A percentile compares a stretch with the other conserved stretches of the same genome.
Conservation (phyloP, 495 filamentous ascomycete species). For the Hapsidospora chrysogenum region DNA sequence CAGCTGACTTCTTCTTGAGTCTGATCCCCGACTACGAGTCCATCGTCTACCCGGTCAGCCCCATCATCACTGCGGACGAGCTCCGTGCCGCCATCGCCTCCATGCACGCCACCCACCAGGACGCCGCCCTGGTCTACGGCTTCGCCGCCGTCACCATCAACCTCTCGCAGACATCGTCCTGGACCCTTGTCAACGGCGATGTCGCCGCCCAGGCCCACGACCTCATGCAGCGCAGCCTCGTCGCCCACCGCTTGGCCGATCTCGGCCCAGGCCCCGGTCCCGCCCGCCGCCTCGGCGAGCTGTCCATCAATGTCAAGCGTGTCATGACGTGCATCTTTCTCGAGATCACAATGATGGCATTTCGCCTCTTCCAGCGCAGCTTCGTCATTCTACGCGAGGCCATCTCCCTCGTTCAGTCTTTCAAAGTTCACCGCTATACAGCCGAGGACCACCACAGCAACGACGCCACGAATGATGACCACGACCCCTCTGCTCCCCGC, state of each 20-base stretch:
- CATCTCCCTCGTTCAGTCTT: constrained; percentile 2
- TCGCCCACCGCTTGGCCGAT: background rate
- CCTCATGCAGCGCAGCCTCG: background rate
- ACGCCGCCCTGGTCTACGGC: constrained; percentile 2
- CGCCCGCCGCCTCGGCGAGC: background rate
- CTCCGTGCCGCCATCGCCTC: background rate
- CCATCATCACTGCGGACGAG: constrained; percentile 4
- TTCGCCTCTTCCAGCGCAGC: constrained; percentile 1
- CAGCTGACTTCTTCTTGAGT: constrained; percentile 1
- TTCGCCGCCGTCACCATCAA: constrained; percentile 2
- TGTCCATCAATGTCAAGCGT: constrained; percentile 1
- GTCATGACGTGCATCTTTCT: constrained; percentile 6
- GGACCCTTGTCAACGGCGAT: background rate
- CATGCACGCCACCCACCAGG: background rate
- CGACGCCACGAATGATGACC: no score
- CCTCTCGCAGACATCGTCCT: background rate
- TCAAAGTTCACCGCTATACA: background rate
- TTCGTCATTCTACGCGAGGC: constrained; percentile 3
- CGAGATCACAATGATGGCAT: constrained; percentile 3
- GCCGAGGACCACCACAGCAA: background rate
- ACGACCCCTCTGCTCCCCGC: background rate
- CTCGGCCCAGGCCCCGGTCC: background rate
- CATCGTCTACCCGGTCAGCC: constrained; percentile 2
- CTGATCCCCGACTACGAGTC: constrained; percentile 5
- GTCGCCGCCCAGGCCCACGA: background rate